Percentiles rank a stretch among this genome's conserved stretches.
Conservation (phyloP, 106 monocot genomes). For the Narthecium ossifragum region DNA sequence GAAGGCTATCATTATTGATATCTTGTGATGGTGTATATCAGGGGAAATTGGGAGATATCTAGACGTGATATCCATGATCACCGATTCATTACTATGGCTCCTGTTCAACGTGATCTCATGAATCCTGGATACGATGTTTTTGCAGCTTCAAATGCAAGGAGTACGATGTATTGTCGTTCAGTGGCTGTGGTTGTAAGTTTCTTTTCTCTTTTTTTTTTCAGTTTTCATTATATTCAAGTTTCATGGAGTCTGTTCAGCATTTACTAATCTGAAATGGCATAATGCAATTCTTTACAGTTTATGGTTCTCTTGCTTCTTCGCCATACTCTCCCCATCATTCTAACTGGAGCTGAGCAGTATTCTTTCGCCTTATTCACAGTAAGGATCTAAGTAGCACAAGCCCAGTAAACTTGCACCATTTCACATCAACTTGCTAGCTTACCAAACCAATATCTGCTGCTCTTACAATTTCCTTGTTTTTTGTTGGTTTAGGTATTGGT, state of each 20-base stretch:
- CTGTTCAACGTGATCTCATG: slow-evolving; percentile 28
- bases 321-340: slow-evolving; percentile 66
- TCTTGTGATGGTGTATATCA: slow-evolving; percentile 11
- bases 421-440: not conserved
- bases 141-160: slow-evolving; percentile 29
- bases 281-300: slow-evolving; percentile 43
- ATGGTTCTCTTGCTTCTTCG: slow-evolving; percentile 67
- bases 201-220: not conserved
- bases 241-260: not conserved
- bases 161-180: slow-evolving; percentile 41
- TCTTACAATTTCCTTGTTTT: not conserved
- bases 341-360: slow-evolving; percentile 49
- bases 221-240: too few species aligned
- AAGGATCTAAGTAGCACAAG: slow-evolving; percentile 11
- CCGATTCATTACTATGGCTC: slow-evolving; percentile 59
- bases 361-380: slow-evolving; percentile 57
- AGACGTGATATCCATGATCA: slow-evolving; percentile 40
- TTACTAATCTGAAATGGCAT: not conserved
- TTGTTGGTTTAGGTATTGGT: slow-evolving; percentile 34
- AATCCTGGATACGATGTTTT: slow-evolving; percentile 44
- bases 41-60: slow-evolving; percentile 81
- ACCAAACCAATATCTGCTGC: not conserved
- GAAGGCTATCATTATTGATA: not conserved
- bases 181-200: slow-evolving; percentile 68
- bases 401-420: too few species aligned